Conservation (phyloP, 805 yeast species). For the Nakazawaea anatomiae region DNA sequence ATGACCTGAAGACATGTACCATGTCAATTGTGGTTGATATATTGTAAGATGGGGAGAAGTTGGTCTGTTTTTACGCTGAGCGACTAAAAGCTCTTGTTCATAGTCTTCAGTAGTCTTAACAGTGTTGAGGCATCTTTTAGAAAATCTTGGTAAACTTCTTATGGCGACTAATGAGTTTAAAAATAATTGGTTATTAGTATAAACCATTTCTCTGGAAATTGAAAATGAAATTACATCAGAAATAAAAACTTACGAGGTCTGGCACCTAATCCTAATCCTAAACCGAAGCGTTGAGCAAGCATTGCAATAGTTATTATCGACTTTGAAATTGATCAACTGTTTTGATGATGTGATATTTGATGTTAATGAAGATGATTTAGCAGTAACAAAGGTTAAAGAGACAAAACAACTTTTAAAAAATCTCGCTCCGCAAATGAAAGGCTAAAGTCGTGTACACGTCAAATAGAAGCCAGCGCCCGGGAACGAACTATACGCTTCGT, state of each 20-base stretch:
- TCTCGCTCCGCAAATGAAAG: no score
- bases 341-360: neutral
- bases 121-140: slow-evolving; percentile 28
- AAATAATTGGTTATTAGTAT: no score
- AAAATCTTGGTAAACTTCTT: slow-evolving; percentile 5
- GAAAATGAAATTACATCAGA: neutral
- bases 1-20: slow-evolving; percentile 75
- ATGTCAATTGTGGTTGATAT: slow-evolving; percentile 87
- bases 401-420: no score
- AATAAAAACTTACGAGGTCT: slow-evolving; percentile 4
- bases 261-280: slow-evolving; percentile 13
- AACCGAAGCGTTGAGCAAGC: slow-evolving; percentile 11
- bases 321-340: neutral
- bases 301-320: neutral
- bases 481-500: neutral
- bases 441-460: neutral
- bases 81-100: slow-evolving; percentile 64
- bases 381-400: no score
- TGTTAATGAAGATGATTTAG: neutral
- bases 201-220: no score
- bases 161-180: neutral
- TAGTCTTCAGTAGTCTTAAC: slow-evolving; percentile 51
- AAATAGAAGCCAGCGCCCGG: neutral
- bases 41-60: slow-evolving; percentile 85
- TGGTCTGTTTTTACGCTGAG: slow-evolving; percentile 87